These are phyloP conservation scores for Emergomyces africanus DNA, from an alignment of 2,329 filamentous ascomycete species.

Conservation along the genomic window DNA sequence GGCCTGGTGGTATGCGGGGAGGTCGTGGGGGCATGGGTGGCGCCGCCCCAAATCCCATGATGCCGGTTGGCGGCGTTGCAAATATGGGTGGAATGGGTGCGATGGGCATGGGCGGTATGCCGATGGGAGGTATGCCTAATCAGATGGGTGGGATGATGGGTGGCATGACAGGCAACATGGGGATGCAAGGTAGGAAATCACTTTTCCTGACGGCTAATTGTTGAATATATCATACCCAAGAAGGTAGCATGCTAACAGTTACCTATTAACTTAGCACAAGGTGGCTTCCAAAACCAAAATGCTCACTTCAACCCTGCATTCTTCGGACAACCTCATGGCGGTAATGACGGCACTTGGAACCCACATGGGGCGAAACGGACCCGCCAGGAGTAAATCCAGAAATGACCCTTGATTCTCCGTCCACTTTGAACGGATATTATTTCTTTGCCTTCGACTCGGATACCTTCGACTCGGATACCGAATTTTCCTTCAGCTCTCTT, in stretches of 20 bases:
- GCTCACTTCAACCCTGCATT: slow-evolving; percentile 62
- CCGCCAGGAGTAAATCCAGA: slow-evolving; percentile 47
- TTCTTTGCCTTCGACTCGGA: background rate
- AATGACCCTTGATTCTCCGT: background rate
- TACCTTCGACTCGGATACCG: background rate
- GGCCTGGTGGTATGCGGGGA: slow-evolving; percentile 45
- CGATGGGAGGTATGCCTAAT: slow-evolving; percentile 42
- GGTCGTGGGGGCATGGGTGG: slow-evolving; percentile 47
- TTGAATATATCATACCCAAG: background rate
- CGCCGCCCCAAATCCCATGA: slow-evolving; percentile 28
- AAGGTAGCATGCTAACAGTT: background rate
- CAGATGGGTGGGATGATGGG: slow-evolving; percentile 28
- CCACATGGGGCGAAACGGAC: slow-evolving; percentile 71
- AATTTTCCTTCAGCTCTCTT: background rate
- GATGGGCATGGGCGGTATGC: slow-evolving; percentile 43
- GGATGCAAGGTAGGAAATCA: slow-evolving; percentile 34
- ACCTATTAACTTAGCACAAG: slow-evolving; percentile 20
- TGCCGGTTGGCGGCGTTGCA: slow-evolving; percentile 28
- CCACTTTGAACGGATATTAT: background rate
- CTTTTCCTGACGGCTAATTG: background rate
- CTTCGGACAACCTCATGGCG: slow-evolving; percentile 44
- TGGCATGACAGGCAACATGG: slow-evolving; percentile 35
- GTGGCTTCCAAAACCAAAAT: slow-evolving; percentile 55
- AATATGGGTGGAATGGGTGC: slow-evolving; percentile 40
- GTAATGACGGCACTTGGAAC: slow-evolving; percentile 56